Conservation (phyloP, 1,284 basidiomycete genomes). For the Leucoagaricus sp. region DNA sequence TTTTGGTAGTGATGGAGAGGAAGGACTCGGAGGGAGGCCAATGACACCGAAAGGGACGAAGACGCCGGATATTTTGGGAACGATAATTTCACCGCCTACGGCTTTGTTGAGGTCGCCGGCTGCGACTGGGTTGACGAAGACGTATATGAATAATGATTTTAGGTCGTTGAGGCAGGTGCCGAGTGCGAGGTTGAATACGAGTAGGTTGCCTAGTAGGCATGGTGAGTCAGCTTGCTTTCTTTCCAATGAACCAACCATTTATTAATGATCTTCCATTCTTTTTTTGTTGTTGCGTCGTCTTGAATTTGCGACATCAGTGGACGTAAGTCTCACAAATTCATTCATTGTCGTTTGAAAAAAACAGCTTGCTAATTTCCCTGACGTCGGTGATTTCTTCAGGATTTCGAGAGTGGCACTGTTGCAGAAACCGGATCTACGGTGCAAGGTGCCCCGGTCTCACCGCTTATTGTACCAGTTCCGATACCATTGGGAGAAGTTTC, state of each 20-base stretch:
- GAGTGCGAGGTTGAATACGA: constrained; percentile 74
- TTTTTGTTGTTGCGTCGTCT: not conserved
- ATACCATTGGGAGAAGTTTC: constrained; percentile 12
- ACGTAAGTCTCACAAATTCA: constrained; percentile 1
- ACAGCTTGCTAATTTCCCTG: not conserved
- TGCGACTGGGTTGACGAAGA: constrained; percentile 78
- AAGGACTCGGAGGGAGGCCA: constrained; percentile 47
- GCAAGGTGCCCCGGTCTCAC: constrained; percentile 1
- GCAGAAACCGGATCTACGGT: not conserved
- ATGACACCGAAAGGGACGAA: constrained; percentile 36
- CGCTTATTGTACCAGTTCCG: constrained; percentile 10
- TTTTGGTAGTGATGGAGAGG: not conserved
- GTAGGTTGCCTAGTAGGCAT: constrained; percentile 78
- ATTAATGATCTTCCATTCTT: constrained; percentile 1
- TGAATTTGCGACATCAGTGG: constrained; percentile 3
- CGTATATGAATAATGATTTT: constrained; percentile 76
- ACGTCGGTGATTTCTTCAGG: not conserved
- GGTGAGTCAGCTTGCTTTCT: constrained; percentile 48
- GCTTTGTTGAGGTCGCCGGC: constrained; percentile 71
- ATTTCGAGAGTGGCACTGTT: constrained; percentile 8
- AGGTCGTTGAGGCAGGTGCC: constrained; percentile 67
- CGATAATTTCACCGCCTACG: constrained; percentile 68
- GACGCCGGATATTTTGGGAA: constrained; percentile 52
- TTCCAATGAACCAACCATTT: not conserved
- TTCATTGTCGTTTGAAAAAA: too few relatives aligned